Conservation (phyloP, 1,284 basidiomycete species). For the Pyrrhoderma lamaoense region DNA sequence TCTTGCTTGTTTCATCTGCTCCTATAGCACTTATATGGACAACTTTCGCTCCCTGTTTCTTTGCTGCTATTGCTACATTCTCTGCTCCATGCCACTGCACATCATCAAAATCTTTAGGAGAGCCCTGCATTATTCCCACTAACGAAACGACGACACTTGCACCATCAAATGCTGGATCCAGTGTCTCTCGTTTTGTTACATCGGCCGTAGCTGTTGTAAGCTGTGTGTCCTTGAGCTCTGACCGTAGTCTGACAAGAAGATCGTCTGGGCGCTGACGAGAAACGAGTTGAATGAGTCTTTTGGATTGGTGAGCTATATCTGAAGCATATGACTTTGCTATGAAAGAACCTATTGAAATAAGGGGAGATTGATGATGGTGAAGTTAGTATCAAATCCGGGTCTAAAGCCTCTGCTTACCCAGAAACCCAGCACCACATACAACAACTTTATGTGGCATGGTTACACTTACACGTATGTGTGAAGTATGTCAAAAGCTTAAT, state of each 20-base stretch:
- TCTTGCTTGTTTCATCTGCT: slow-evolving; percentile 39
- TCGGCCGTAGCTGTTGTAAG: slow-evolving; percentile 45
- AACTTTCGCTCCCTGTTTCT: slow-evolving; percentile 42
- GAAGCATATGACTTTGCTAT: slow-evolving; percentile 41
- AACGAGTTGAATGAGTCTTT: slow-evolving; percentile 41
- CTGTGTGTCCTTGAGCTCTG: slow-evolving; percentile 26
- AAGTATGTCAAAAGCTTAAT: too few species aligned
- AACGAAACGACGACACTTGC: slow-evolving; percentile 55
- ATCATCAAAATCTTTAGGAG: slow-evolving; percentile 44
- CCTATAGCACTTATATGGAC: slow-evolving; percentile 60
- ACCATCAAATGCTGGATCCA: slow-evolving; percentile 41
- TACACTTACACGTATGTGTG: too few species aligned
- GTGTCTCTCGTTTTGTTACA: slow-evolving; percentile 41
- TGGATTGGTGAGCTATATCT: slow-evolving; percentile 23
- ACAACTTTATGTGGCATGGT: slow-evolving; percentile 41
- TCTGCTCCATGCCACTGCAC: slow-evolving; percentile 59
- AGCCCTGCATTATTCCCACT: slow-evolving; percentile 56
- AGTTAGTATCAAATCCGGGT: too few species aligned
- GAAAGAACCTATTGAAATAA: slow-evolving; percentile 41
- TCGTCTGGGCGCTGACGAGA: slow-evolving; percentile 36
- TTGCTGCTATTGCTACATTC: slow-evolving; percentile 49
- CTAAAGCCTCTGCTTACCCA: slow-evolving; percentile 35
- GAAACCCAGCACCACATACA: slow-evolving; percentile 58
- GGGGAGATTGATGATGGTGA: too few species aligned
- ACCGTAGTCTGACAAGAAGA: slow-evolving; percentile 29